A percentile compares a stretch with the other conserved stretches of the same genome.
Evolutionary conservation across 2,329 filamentous ascomycete genomes (phyloP).

Genomic region (Trichoderma sp.): DNA sequence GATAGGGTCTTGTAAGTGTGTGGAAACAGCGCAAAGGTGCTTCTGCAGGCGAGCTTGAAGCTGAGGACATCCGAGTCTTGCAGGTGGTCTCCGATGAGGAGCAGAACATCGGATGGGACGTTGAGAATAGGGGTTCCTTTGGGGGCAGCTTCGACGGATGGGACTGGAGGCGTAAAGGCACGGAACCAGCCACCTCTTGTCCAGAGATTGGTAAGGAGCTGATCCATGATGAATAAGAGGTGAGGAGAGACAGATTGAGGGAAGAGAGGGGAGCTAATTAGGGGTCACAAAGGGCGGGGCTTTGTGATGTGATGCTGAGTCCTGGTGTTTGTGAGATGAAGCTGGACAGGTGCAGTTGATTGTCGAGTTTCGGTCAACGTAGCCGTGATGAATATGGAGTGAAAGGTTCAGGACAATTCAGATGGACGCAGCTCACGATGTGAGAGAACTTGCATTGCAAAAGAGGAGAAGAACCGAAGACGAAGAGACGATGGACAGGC

Average conservation of each 20-base stretch:
- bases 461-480: not conserved
- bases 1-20: conserved; percentile 17
- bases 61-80: conserved; percentile 28
- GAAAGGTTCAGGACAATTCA: not conserved
- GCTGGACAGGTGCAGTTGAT: not conserved
- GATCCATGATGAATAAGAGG: conserved; percentile 20
- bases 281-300: not conserved
- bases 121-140: conserved; percentile 24
- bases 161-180: conserved; percentile 12
- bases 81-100: conserved; percentile 32
- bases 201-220: conserved; percentile 25
- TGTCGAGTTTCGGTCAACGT: not conserved
- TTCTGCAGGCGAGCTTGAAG: conserved; percentile 31
- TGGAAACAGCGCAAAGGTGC: conserved; percentile 25
- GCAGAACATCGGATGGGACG: conserved; percentile 32
- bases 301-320: not conserved
- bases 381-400: not conserved
- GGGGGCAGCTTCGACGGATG: not conserved
- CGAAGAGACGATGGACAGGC: not conserved
- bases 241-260: not conserved
- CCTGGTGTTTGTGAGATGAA: not conserved
- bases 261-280: not conserved
- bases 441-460: not conserved
- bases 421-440: too few species aligned
- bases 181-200: conserved; percentile 24